phyloP scores from a whole-genome alignment of 2,329 filamentous ascomycete species.

The Exserohilum turcica region DNA sequence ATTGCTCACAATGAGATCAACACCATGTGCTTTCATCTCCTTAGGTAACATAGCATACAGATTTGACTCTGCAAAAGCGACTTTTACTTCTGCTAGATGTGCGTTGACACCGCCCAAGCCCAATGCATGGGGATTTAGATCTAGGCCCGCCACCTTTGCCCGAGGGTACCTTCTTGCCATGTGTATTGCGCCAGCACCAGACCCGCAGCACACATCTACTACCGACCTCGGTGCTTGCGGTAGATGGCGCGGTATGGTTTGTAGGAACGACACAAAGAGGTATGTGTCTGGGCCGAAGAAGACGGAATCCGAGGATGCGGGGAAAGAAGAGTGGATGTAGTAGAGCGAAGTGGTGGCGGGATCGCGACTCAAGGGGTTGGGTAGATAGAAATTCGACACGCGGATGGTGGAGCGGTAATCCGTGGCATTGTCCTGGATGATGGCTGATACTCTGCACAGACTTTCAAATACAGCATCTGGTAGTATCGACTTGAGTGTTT shows the following conservation, averaged over 20 bases:
- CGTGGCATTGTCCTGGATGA: conserved; percentile 9
- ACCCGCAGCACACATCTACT: conserved; percentile 33
- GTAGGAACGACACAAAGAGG: conserved; percentile 28
- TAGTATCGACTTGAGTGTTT: conserved; percentile 19
- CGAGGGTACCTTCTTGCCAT: conserved; percentile 24
- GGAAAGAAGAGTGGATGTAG: conserved; percentile 33
- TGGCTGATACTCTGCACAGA: conserved; percentile 12
- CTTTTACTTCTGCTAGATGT: conserved; percentile 15
- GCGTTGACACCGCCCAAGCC: conserved; percentile 25
- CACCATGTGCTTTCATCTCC: conserved; percentile 6
- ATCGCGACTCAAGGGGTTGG: conserved; percentile 1
- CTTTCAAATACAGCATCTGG: conserved; percentile 18
- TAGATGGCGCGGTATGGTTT: conserved; percentile 16
- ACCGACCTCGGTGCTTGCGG: conserved; percentile 14
- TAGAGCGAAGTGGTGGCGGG: conserved; percentile 13
- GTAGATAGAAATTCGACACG: conserved; percentile 31
- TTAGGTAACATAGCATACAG: conserved; percentile 23
- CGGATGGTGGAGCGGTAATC: conserved; percentile 25
- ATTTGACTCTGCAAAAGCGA: conserved; percentile 27
- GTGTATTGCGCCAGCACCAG: conserved; percentile 33
- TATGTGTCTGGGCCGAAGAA: conserved; percentile 35
- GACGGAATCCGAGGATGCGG: conserved; percentile 26
- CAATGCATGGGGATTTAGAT: conserved; percentile 28
- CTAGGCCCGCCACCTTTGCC: conserved; percentile 25
- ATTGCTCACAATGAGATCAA: conserved; percentile 34